Evolutionary conservation across 495 filamentous ascomycete species (phyloP).

Genomic region (Arthonia radiata): DNA sequence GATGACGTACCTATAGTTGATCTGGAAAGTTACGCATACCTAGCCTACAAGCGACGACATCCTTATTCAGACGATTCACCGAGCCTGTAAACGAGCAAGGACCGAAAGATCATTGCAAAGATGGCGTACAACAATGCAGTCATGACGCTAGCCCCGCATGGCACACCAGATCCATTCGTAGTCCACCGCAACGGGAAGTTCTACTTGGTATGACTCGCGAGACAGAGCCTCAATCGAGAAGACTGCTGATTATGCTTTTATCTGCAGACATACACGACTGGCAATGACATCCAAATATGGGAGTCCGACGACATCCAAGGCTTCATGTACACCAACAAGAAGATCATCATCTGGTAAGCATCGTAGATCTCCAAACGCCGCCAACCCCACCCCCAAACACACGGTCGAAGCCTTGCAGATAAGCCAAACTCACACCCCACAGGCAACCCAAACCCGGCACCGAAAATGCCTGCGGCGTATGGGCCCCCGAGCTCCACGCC

Average conservation of each 20-base stretch:
- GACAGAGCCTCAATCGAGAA: too few relatives aligned
- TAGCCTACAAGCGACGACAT: too few relatives aligned
- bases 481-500: conserved; percentile 14
- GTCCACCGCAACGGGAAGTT: conserved; percentile 3
- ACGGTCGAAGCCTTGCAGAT: too few relatives aligned
- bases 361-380: neutral
- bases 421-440: conserved; percentile 1
- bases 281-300: conserved; percentile 13
- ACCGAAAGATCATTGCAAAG: too few relatives aligned
- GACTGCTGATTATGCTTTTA: conserved; percentile 1
- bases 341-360: conserved; percentile 8
- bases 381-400: too few relatives aligned
- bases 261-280: conserved; percentile 11
- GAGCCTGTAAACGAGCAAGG: too few relatives aligned
- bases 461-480: conserved; percentile 8
- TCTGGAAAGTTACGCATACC: too few relatives aligned
- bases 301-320: conserved; percentile 6
- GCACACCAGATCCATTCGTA: conserved; percentile 6
- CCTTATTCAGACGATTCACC: too few relatives aligned
- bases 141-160: too few relatives aligned
- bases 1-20: too few relatives aligned
- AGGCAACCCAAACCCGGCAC: conserved; percentile 8
- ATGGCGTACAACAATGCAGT: too few relatives aligned
- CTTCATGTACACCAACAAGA: conserved; percentile 6
- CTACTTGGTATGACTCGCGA: conserved; percentile 1